Evolutionary conservation across 805 yeast species (phyloP).

Genomic region (Zygosaccharomyces rouxii): DNA sequence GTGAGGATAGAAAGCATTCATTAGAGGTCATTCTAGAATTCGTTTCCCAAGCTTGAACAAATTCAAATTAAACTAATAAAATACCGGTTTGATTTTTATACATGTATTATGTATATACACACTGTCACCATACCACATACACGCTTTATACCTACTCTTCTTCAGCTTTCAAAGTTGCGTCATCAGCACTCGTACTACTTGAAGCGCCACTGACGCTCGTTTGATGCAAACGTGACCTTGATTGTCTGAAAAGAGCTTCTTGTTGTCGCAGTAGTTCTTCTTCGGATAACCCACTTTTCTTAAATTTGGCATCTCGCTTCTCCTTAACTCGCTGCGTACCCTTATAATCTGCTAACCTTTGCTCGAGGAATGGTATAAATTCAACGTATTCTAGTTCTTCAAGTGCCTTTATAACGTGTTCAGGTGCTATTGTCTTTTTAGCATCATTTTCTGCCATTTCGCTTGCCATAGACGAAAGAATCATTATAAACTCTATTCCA

Average conservation of each 20-base stretch:
- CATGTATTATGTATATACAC: slow-evolving; percentile 3
- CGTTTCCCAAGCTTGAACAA: slow-evolving; percentile 24
- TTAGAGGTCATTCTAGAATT: slow-evolving; percentile 33
- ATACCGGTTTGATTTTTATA: not conserved
- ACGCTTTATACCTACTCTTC: slow-evolving; percentile 6
- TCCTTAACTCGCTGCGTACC: slow-evolving; percentile 85
- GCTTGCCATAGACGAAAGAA: slow-evolving; percentile 85
- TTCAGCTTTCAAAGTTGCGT: slow-evolving; percentile 15
- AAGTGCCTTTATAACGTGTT: slow-evolving; percentile 88
- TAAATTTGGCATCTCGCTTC: slow-evolving; percentile 86
- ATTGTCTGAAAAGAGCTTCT: slow-evolving; percentile 82
- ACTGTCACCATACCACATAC: not conserved
- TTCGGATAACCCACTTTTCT: slow-evolving; percentile 85
- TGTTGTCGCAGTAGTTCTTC: slow-evolving; percentile 90
- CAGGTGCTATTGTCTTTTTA: slow-evolving; percentile 94
- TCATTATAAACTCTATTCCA: slow-evolving; percentile 94
- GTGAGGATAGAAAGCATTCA: slow-evolving; percentile 30
- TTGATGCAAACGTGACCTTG: slow-evolving; percentile 58
- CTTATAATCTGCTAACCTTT: slow-evolving; percentile 79
- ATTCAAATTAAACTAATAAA: not conserved
- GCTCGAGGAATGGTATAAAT: slow-evolving; percentile 76
- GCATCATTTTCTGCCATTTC: slow-evolving; percentile 96
- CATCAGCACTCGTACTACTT: slow-evolving; percentile 9
- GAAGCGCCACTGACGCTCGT: slow-evolving; percentile 15
- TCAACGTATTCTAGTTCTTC: slow-evolving; percentile 82